Evolutionary conservation across 2,329 filamentous ascomycete genomes (phyloP), one percentile per base, ranked within the genome.

Genomic region (Cercospora sp.): DNA sequence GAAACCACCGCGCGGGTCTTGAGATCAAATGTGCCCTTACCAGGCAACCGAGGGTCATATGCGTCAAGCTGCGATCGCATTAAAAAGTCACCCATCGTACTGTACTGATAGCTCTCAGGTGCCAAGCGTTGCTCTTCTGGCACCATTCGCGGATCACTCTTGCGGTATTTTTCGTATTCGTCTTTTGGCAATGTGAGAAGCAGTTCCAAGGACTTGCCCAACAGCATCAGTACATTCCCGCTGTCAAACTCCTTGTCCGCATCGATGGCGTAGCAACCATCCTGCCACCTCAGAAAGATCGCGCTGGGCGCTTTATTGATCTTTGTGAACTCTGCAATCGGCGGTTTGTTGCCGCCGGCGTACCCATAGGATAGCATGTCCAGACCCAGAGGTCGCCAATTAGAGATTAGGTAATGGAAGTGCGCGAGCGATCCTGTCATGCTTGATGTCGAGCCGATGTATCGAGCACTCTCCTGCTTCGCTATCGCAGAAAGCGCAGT

Each of bases 151-250:
- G 89, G 88, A 70, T 88, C 88, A 26, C 83, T 85, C 70, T 87
- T 88, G 62, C 93, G 88, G 78, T 96, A 98, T 71, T 89, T 89
- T 80, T 97, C 93, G 76, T 91, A 99, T 1, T 96, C 90, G 7
- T 91, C 87, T 64, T 89, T 94, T 1, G 91, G 87, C 18, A 95
- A 80, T 0, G 95, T 98, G 30, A 99, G 85, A 32, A 98, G 86
- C 80, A 98, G 97, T 80, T 99, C 95, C 89, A 99, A 93, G 0
- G 94, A 97, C 77, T 96, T 95, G 13, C 95, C 95, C 16, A 99
- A 86, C 85, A 94, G 93, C 80, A 91, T 95, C 61, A 99, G 85
- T 34, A 99, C 88, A 72, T 92, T 98, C 34, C 91, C 90, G 7
- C 83, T 86, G 74, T 97, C 94, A 73, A 88, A 95, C 77, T 97